phyloP scores from a whole-genome alignment of 805 yeast genomes.

The Kodamaea kakaduensis region DNA sequence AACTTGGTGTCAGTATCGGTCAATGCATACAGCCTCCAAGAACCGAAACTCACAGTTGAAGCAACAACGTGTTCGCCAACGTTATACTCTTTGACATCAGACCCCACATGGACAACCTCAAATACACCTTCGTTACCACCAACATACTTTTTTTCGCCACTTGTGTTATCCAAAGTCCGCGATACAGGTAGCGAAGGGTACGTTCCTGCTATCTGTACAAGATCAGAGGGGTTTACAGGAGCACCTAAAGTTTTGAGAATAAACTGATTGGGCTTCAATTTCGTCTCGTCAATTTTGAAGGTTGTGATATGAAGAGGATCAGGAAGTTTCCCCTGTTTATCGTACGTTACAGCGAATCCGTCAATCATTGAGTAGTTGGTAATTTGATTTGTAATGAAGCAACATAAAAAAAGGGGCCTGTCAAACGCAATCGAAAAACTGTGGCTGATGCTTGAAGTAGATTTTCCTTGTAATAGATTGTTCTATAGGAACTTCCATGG shows the following conservation, averaged over 20 bases:
- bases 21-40: slow-evolving; percentile 22
- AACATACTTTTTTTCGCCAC: slow-evolving; percentile 2
- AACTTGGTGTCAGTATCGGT: slow-evolving; percentile 5
- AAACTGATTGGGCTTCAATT: slow-evolving; percentile 23
- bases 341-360: slow-evolving; percentile 8
- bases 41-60: slow-evolving; percentile 18
- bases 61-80: slow-evolving; percentile 21
- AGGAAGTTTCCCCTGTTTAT: slow-evolving; percentile 3
- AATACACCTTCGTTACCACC: slow-evolving; percentile 23
- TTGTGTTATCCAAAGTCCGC: slow-evolving; percentile 6
- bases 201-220: slow-evolving; percentile 80
- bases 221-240: slow-evolving; percentile 89
- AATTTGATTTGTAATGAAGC: too few relatives aligned
- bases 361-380: too few relatives aligned
- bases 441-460: too few relatives aligned
- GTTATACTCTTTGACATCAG: slow-evolving; percentile 11
- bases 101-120: slow-evolving; percentile 16
- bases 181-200: slow-evolving; percentile 67
- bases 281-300: slow-evolving; percentile 10
- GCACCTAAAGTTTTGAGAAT: slow-evolving; percentile 68
- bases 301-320: slow-evolving; percentile 2
- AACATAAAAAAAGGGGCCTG: too few relatives aligned
- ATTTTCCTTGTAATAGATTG: too few relatives aligned
- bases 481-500: too few relatives aligned
- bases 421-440: too few relatives aligned